These are phyloP conservation scores for Nicotiana obtusifolia DNA, from an alignment of 257 asterid genomes.

Conservation along the genomic window DNA sequence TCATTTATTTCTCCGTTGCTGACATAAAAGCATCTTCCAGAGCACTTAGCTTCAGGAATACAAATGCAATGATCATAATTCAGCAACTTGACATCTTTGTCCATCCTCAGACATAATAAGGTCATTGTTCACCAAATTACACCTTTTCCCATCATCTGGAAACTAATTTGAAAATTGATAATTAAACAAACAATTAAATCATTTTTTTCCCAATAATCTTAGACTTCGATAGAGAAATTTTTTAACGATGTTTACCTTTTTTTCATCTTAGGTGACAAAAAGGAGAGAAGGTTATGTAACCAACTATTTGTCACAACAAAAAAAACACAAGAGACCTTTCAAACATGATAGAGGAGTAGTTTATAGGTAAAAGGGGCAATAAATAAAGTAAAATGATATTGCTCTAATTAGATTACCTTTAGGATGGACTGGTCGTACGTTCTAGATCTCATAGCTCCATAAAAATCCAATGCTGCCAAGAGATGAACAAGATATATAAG, in stretches of 20 bases:
- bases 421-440: slow-evolving; percentile 78
- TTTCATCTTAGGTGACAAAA: not conserved
- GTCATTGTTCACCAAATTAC: not conserved
- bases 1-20: not conserved
- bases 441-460: slow-evolving; percentile 91
- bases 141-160: not conserved
- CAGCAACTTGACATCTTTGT: not conserved
- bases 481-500: not conserved
- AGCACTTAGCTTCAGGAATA: not conserved
- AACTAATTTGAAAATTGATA: not conserved
- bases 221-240: not conserved
- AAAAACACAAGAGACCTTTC: not conserved
- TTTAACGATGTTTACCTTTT: not conserved
- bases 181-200: not conserved
- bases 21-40: not conserved
- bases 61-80: not conserved
- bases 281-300: not conserved
- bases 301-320: not conserved
- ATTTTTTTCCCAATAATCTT: not conserved
- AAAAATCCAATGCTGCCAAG: slow-evolving; percentile 83
- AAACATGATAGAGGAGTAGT: not conserved
- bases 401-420: slow-evolving; percentile 37
- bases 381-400: not conserved
- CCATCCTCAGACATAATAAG: not conserved
- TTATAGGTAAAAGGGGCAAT: not conserved